Conservation (phyloP, 805 yeast species). For the Saccharomycopsis malanga region DNA sequence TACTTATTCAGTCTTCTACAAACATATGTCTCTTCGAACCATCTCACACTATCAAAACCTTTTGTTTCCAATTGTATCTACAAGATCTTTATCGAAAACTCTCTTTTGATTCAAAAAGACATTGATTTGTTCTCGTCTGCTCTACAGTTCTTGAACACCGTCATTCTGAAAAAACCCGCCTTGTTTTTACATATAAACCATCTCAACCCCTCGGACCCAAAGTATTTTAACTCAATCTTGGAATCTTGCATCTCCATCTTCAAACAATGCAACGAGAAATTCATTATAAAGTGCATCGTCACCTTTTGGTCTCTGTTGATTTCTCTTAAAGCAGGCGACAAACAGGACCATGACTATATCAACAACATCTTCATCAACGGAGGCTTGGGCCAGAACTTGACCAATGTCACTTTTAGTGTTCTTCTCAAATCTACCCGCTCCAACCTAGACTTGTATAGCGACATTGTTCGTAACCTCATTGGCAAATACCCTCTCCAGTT, state of each 20-base stretch:
- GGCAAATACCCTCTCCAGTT: conserved; percentile 43
- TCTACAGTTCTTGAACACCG: conserved; percentile 1
- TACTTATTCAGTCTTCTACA: conserved; percentile 27
- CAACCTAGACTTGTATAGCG: conserved; percentile 50
- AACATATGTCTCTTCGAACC: conserved; percentile 28
- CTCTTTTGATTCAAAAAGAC: conserved; percentile 5
- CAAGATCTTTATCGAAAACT: conserved; percentile 7
- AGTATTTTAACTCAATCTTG: conserved; percentile 2
- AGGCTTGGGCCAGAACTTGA: conserved; percentile 27
- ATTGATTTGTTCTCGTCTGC: conserved; percentile 11
- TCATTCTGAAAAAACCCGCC: conserved; percentile 18
- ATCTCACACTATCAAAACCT: conserved; percentile 27
- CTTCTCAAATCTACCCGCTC: conserved; percentile 51
- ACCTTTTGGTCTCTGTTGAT: conserved; percentile 49
- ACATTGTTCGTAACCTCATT: conserved; percentile 41
- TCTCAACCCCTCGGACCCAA: neutral
- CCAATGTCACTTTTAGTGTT: conserved; percentile 35
- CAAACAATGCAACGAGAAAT: conserved; percentile 40
- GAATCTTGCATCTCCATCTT: conserved; percentile 1
- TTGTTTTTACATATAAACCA: conserved; percentile 6
- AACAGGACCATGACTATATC: conserved; percentile 34
- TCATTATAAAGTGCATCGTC: conserved; percentile 41
- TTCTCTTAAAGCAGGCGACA: conserved; percentile 39
- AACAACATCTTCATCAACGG: conserved; percentile 27
- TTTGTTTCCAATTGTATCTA: neutral